phyloP scores from a whole-genome alignment of 345 rosid genomes.

The Fremontodendron californicum region DNA sequence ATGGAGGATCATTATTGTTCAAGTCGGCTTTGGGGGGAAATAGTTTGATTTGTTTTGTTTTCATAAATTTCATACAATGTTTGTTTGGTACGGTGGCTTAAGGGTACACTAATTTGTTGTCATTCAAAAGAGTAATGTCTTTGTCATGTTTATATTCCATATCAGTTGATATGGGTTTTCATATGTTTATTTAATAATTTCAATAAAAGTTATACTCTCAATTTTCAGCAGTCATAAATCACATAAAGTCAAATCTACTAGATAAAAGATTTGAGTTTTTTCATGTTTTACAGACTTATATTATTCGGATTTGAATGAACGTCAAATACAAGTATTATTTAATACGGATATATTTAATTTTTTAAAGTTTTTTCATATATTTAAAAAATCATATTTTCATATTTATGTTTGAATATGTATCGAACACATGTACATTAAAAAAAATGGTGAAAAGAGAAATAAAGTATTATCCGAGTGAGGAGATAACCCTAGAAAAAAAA shows the following conservation, averaged over 20 bases:
- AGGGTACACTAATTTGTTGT: slow-evolving; percentile 4
- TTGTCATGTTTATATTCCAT: slow-evolving; percentile 22
- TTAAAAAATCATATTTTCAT: too few relatives aligned
- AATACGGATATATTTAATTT: too few relatives aligned
- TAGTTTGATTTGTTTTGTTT: slow-evolving; percentile 16
- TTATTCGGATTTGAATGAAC: too few relatives aligned
- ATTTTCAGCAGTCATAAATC: neutral
- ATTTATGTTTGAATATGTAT: too few relatives aligned
- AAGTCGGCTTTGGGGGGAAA: slow-evolving; percentile 3
- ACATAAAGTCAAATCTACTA: too few relatives aligned
- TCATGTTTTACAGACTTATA: too few relatives aligned
- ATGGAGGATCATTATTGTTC: neutral
- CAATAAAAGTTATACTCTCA: slow-evolving; percentile 17
- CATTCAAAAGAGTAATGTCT: slow-evolving; percentile 12
- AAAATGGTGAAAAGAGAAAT: neutral
- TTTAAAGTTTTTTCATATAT: too few relatives aligned
- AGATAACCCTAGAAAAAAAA: slow-evolving; percentile 98
- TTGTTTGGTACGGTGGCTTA: slow-evolving; percentile 17
- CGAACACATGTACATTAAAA: too few relatives aligned
- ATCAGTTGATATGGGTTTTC: slow-evolving; percentile 21
- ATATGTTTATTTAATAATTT: slow-evolving; percentile 10
- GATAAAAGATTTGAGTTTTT: too few relatives aligned
- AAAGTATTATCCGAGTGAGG: slow-evolving; percentile 63
- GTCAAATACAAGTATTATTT: too few relatives aligned
- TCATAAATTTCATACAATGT: slow-evolving; percentile 17